Percentiles rank a stretch among this genome's conserved stretches.
Conservation (phyloP, 768 basidiomycete genomes). For the Leccinum aurantiacum region DNA sequence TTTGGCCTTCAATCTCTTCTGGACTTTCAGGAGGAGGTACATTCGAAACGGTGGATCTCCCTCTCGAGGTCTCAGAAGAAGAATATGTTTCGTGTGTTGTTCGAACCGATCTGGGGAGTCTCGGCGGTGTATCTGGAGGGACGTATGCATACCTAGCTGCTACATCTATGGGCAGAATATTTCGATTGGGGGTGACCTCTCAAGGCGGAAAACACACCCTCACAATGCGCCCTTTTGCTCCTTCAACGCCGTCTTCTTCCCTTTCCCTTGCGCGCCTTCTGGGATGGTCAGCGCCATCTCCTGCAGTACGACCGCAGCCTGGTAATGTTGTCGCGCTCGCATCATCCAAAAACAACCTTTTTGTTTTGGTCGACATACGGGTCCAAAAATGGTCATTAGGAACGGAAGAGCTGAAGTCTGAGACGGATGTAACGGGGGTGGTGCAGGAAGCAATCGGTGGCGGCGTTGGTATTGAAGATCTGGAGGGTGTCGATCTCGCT, state of each 20-base stretch:
- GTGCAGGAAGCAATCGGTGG: constrained; percentile 49
- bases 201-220: constrained; percentile 68
- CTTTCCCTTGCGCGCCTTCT: constrained; percentile 44
- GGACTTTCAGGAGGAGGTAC: constrained; percentile 80
- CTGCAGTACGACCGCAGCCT: constrained; percentile 41
- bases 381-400: constrained; percentile 62
- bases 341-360: constrained; percentile 54
- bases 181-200: constrained; percentile 62
- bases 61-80: constrained; percentile 43
- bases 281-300: constrained; percentile 41
- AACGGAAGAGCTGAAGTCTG: constrained; percentile 58
- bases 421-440: constrained; percentile 53
- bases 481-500: constrained; percentile 73
- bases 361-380: constrained; percentile 65
- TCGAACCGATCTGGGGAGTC: constrained; percentile 56
- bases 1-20: constrained; percentile 87
- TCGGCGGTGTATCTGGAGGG: constrained; percentile 9
- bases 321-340: constrained; percentile 69
- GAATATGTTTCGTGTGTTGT: constrained; percentile 69
- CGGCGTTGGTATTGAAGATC: constrained; percentile 52
- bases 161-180: constrained; percentile 65
- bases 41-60: constrained; percentile 46
- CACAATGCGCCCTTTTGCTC: constrained; percentile 56
- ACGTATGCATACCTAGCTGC: constrained; percentile 52
- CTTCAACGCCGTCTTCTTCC: constrained; percentile 43